Percentiles rank a stretch among this genome's conserved stretches.
Evolutionary conservation across 352 stramenopile species (phyloP).

Genomic region (Phytophthora quininea): DNA sequence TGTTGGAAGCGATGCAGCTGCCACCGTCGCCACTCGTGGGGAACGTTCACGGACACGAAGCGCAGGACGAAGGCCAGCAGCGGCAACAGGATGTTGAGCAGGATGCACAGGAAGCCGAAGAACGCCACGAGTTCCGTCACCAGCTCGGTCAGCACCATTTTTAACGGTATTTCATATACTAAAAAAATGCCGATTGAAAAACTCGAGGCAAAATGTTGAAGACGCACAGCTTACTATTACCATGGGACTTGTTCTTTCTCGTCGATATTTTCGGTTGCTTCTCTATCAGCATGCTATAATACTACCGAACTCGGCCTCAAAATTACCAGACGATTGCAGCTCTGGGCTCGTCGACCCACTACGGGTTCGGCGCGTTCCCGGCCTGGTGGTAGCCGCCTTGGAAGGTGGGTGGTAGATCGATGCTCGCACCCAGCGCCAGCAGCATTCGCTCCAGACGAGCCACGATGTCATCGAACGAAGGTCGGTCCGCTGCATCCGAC

Average conservation of each 20-base stretch:
- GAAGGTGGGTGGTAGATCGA: constrained; percentile 85
- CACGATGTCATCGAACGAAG: constrained; percentile 83
- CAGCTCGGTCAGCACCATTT: constrained; percentile 28
- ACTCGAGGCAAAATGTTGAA: too few species aligned
- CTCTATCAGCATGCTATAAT: constrained; percentile 50
- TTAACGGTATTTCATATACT: constrained; percentile 16
- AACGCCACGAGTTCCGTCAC: constrained; percentile 47
- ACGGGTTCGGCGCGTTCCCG: constrained; percentile 30
- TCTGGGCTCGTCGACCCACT: constrained; percentile 34
- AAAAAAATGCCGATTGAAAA: too few species aligned
- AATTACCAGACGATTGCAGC: constrained; percentile 29
- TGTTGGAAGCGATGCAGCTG: constrained; percentile 45
- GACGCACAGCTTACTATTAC: constrained; percentile 32
- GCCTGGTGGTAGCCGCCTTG: constrained; percentile 83
- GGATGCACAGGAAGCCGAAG: constrained; percentile 50
- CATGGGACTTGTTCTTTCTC: constrained; percentile 32
- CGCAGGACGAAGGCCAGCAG: constrained; percentile 33
- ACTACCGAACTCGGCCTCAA: constrained; percentile 41
- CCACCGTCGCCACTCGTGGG: constrained; percentile 47
- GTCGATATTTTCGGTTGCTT: constrained; percentile 39
- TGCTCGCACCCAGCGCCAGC: constrained; percentile 74
- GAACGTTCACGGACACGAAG: constrained; percentile 36
- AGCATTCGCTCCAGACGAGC: constrained; percentile 76
- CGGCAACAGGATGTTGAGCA: constrained; percentile 50
- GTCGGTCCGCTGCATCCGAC: constrained; percentile 72